A percentile compares a stretch with the other conserved stretches of the same genome.
Conservation (phyloP, 2,329 filamentous ascomycete species). For the Incumbomyces delicatus region DNA sequence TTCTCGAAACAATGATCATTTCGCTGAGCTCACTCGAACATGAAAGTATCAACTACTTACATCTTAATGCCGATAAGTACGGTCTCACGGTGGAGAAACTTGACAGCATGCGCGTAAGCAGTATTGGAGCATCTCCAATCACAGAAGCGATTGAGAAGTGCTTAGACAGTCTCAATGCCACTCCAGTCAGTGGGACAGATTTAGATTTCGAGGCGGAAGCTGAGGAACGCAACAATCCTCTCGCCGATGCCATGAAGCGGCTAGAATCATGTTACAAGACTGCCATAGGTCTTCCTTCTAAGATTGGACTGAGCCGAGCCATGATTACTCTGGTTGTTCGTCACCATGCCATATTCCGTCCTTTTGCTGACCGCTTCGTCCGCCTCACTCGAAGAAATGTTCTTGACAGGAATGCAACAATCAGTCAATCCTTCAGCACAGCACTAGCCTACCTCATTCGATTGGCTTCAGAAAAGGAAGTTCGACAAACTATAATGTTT, state of each 20-base stretch:
- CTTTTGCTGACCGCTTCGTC: conserved; percentile 66
- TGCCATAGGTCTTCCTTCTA: conserved; percentile 83
- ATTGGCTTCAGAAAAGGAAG: conserved; percentile 48
- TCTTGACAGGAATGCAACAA: conserved; percentile 86
- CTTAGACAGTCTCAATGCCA: conserved; percentile 70
- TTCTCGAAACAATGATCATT: conserved; percentile 71
- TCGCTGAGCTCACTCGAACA: conserved; percentile 82
- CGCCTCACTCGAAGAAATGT: conserved; percentile 70
- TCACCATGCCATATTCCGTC: conserved; percentile 62
- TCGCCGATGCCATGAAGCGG: conserved; percentile 60
- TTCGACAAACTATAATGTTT: conserved; percentile 46
- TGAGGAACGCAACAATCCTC: conserved; percentile 27
- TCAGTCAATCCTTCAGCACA: conserved; percentile 78
- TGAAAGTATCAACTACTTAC: conserved; percentile 82
- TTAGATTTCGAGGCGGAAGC: conserved; percentile 14
- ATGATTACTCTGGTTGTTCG: conserved; percentile 76
- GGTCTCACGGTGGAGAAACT: conserved; percentile 82
- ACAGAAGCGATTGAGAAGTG: conserved; percentile 87
- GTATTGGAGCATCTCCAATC: conserved; percentile 76
- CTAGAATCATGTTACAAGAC: conserved; percentile 73
- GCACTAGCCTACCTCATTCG: conserved; percentile 77
- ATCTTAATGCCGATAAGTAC: conserved; percentile 74
- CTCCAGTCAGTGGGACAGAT: conserved; percentile 31
- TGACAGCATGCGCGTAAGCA: conserved; percentile 72
- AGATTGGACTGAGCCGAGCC: conserved; percentile 80